Evolutionary conservation across 2,329 filamentous ascomycete species (phyloP).

Genomic region (Magnaporthiopsis poae): DNA sequence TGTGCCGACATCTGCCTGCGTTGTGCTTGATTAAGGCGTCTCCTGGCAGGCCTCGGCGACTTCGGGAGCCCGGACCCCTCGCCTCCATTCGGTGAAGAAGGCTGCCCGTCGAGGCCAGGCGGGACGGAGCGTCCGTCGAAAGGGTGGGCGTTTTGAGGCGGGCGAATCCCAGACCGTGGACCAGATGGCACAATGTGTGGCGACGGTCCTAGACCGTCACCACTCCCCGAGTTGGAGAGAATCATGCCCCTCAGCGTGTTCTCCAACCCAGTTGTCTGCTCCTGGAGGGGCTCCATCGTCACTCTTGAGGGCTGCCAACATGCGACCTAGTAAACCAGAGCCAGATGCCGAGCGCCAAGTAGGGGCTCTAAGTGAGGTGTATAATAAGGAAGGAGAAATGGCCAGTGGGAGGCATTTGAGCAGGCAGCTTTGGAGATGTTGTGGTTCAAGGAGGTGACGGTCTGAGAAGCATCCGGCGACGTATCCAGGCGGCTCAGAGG

Average conservation of each 20-base stretch:
- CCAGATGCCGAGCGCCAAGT: not conserved
- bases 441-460: not conserved
- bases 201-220: not conserved
- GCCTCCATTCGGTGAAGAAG: not conserved
- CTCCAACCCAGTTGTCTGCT: slow-evolving; percentile 1
- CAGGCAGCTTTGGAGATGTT: not conserved
- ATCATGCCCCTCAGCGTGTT: slow-evolving; percentile 4
- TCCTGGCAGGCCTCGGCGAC: slow-evolving; percentile 26
- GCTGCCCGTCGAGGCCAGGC: not conserved
- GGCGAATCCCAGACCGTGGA: not conserved
- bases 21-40: slow-evolving; percentile 53
- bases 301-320: not conserved
- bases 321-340: not conserved
- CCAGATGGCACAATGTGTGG: not conserved
- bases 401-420: not conserved
- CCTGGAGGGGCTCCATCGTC: slow-evolving; percentile 3
- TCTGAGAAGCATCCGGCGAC: not conserved
- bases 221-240: slow-evolving; percentile 5
- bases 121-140: not conserved
- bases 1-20: slow-evolving; percentile 53
- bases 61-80: not conserved
- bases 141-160: too few relatives aligned
- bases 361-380: not conserved
- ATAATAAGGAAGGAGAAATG: not conserved
- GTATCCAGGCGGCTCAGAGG: not conserved